phyloP scores from a whole-genome alignment of 2,329 filamentous ascomycete genomes.

The Aspergillus tamarii region DNA sequence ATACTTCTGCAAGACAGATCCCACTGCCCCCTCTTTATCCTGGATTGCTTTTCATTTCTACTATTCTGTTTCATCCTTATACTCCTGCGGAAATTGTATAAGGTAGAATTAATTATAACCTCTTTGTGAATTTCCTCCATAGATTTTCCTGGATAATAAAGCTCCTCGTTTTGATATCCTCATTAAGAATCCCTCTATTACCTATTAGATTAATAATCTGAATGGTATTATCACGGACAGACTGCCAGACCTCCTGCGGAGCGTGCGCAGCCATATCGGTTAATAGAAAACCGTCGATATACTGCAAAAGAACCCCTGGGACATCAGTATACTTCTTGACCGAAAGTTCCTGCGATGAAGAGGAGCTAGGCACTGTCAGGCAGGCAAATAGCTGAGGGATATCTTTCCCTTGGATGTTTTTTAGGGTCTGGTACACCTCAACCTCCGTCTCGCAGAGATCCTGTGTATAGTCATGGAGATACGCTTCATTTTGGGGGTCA shows the following conservation, averaged over 20 bases:
- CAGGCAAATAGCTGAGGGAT: constrained; percentile 19
- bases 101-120: constrained; percentile 21
- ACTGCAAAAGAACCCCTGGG: constrained; percentile 22
- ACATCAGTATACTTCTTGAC: constrained; percentile 11
- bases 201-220: constrained; percentile 18
- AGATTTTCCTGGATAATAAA: constrained; percentile 11
- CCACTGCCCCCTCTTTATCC: constrained; percentile 26
- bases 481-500: constrained; percentile 19
- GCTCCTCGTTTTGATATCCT: constrained; percentile 24
- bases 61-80: constrained; percentile 18
- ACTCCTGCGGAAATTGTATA: constrained; percentile 20
- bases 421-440: constrained; percentile 18
- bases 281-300: constrained; percentile 20
- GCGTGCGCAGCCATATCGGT: constrained; percentile 15
- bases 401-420: constrained; percentile 22
- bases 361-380: constrained; percentile 1
- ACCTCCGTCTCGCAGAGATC: constrained; percentile 19
- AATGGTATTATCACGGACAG: constrained; percentile 27
- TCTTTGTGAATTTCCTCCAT: constrained; percentile 9
- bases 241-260: constrained; percentile 18
- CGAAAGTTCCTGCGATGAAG: background rate
- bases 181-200: constrained; percentile 23
- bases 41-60: constrained; percentile 15
- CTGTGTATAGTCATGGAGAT: constrained; percentile 17
- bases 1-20: constrained; percentile 19